Evolutionary conservation across 2,329 filamentous ascomycete species (phyloP).

Genomic region (Plectosphaerella plurivora): DNA sequence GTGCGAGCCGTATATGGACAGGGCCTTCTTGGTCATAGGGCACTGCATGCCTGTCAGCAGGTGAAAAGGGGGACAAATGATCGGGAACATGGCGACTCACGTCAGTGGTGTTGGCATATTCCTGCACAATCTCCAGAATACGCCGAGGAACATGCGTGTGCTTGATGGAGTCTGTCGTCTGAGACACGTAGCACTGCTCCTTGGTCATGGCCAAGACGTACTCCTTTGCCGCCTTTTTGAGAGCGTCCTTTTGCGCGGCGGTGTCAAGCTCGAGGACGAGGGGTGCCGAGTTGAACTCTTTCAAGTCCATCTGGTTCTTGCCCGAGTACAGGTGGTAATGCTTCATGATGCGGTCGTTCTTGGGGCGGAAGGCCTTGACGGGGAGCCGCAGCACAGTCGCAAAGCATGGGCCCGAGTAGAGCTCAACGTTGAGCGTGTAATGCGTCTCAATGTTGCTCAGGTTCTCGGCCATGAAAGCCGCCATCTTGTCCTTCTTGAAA

Average conservation of each 20-base stretch:
- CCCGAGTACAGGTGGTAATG: conserved; percentile 44
- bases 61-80: background rate
- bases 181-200: conserved; percentile 43
- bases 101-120: conserved; percentile 39
- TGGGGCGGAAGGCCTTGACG: conserved; percentile 49
- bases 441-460: conserved; percentile 23
- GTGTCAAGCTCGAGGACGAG: conserved; percentile 45
- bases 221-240: conserved; percentile 40
- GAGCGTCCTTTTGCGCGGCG: conserved; percentile 34
- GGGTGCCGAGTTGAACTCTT: conserved; percentile 38
- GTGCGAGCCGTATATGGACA: conserved; percentile 53
- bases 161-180: conserved; percentile 42
- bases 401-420: conserved; percentile 44
- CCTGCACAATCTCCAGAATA: conserved; percentile 42
- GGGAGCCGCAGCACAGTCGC: conserved; percentile 38
- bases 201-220: conserved; percentile 44
- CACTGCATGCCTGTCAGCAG: conserved; percentile 22
- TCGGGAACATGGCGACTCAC: conserved; percentile 22
- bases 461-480: conserved; percentile 42
- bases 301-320: conserved; percentile 32
- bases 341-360: conserved; percentile 34
- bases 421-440: conserved; percentile 28
- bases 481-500: conserved; percentile 45
- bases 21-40: conserved; percentile 46
- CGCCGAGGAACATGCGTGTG: conserved; percentile 41